Evolutionary conservation across 208 protist genomes (phyloP).

Genomic region (Trypanosomatidae sp.): DNA sequence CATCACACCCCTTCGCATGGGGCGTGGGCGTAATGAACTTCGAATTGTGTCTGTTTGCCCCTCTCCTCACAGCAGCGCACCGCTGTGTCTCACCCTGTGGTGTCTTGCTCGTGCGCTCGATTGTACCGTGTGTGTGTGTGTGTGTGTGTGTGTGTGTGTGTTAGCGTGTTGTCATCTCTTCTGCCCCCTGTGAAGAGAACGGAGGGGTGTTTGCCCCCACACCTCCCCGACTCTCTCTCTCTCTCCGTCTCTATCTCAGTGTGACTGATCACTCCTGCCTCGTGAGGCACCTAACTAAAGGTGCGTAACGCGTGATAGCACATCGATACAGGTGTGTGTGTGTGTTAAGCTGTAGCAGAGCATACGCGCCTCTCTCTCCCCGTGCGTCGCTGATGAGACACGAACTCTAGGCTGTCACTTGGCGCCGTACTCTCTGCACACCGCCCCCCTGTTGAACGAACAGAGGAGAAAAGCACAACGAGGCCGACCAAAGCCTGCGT

Average conservation of each 20-base stretch:
- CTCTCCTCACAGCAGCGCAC: no score
- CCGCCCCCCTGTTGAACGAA: background rate
- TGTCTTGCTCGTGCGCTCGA: background rate
- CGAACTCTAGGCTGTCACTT: background rate
- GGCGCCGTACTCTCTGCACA: background rate
- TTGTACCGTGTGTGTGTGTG: background rate
- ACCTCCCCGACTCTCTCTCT: constrained; percentile 1
- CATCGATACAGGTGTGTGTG: background rate
- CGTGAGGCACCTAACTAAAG: constrained; percentile 1
- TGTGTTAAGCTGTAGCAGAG: background rate
- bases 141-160: background rate
- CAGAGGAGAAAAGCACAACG: background rate
- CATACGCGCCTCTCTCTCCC: background rate
- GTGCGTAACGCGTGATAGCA: no score
- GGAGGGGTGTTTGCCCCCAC: background rate
- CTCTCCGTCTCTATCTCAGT: constrained; percentile 2
- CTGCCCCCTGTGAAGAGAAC: background rate
- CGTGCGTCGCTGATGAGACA: background rate
- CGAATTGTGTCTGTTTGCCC: no score
- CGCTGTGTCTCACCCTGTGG: background rate
- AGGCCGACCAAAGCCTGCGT: background rate
- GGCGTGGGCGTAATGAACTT: background rate
- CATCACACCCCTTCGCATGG: background rate
- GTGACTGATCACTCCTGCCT: constrained; percentile 7
- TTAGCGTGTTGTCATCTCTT: background rate